Percentiles rank a stretch among this genome's conserved stretches.
Evolutionary conservation across 257 asterid species (phyloP).

Genomic region (Catharanthus roseus): DNA sequence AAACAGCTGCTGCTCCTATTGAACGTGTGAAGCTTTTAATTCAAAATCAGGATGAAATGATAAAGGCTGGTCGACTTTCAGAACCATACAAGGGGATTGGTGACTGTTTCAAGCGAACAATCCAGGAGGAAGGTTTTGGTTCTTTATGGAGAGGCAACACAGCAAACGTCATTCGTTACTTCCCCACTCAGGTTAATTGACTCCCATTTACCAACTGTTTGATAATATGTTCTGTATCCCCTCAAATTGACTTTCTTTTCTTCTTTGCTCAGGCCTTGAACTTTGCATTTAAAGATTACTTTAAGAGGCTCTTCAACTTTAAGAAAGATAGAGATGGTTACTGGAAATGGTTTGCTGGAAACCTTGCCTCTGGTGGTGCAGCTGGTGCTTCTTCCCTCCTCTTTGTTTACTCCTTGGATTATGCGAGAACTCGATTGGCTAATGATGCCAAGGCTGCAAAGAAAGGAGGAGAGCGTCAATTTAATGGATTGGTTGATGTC

Average conservation of each 20-base stretch:
- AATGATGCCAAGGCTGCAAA: conserved; percentile 44
- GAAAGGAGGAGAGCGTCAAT: conserved; percentile 37
- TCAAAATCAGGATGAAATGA: conserved; percentile 45
- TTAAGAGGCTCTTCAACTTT: conserved; percentile 39
- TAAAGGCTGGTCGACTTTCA: conserved; percentile 38
- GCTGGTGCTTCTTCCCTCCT: conserved; percentile 46
- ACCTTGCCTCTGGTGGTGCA: conserved; percentile 45
- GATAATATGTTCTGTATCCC: background rate
- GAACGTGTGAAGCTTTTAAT: conserved; percentile 42
- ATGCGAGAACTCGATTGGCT: conserved; percentile 40
- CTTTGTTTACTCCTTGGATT: conserved; percentile 42
- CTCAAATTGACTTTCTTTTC: background rate
- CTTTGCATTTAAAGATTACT: conserved; percentile 43
- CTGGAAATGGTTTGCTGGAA: conserved; percentile 47
- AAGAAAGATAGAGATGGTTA: conserved; percentile 38
- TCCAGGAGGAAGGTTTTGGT: conserved; percentile 30
- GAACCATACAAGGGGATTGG: conserved; percentile 39
- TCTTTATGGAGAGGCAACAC: conserved; percentile 49
- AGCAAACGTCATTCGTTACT: conserved; percentile 41
- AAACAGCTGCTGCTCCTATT: conserved; percentile 45
- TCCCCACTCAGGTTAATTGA: conserved; percentile 39
- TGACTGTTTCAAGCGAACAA: conserved; percentile 36
- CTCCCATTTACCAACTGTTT: background rate
- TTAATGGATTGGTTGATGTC: conserved; percentile 43
- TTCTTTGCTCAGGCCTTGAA: conserved; percentile 31